Evolutionary conservation across 73 alveolate species (phyloP), one percentile per base, ranked within the genome.

Genomic region (Strombidium stylifer): DNA sequence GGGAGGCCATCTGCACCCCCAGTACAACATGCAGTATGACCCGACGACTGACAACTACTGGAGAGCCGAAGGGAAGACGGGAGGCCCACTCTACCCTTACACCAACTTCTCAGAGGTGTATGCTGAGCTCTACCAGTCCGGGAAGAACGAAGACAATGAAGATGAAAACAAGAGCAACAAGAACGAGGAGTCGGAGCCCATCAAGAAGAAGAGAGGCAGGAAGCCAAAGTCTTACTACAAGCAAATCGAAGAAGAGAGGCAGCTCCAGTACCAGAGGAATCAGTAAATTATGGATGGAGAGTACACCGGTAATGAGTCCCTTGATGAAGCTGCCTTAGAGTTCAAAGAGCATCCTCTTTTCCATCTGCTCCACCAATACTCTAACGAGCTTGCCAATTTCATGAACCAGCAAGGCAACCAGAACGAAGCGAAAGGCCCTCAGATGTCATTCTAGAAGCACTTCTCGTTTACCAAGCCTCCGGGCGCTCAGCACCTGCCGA

Each of bases 11-110:
- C 21, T 64, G 37, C n/a, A n/a, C n/a, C n/a, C n/a, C n/a, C n/a
- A n/a, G n/a, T n/a, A n/a, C n/a, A n/a, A n/a, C n/a, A 35, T 68
- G 4, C 25, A 21, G 55, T 32, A 23, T 8, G 73, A 79, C 36
- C 90, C 90, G 6, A 30, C 73, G 3, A 41, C 75, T 35, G 60
- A 45, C 7, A 58, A 41, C 23, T 79, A 42, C 61, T 79, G 56
- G 66, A 48, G 44, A 57, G 42, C 42, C 42, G 37, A 69, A 0
- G 90, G 59, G 14, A 79, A 69, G 51, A 30, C 36, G 15, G 90
- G 90, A 7, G 90, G 90, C 1, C 90, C 90, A 12, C 50, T 60
- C 26, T 81, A 68, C 35, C 90, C 90, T 0, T 21, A 51, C 21
- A 5, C 14, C 24, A 73, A 62, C 18, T 68, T 79, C 47, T 34